phyloP scores from a whole-genome alignment of 2,329 filamentous ascomycete species.

The Exophiala dermatitidis region DNA sequence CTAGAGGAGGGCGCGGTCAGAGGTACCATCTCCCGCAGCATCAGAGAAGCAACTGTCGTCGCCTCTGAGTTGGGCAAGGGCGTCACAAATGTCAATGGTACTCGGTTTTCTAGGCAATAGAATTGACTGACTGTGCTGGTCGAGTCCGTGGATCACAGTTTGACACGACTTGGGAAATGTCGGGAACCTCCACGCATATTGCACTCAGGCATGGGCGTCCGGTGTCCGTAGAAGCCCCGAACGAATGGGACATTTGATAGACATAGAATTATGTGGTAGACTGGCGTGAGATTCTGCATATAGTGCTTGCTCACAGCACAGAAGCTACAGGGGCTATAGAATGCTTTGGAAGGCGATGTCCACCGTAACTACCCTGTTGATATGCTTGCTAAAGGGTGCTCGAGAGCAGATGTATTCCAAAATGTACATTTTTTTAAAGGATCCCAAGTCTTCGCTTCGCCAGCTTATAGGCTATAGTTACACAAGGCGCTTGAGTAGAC shows the following conservation, averaged over 20 bases:
- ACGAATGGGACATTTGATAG: no score
- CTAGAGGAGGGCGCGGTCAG: constrained; percentile 73
- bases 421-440: constrained; percentile 4
- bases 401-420: background rate
- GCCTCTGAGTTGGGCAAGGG: constrained; percentile 46
- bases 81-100: constrained; percentile 26
- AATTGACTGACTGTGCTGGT: background rate
- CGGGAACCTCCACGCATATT: no score
- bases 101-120: constrained; percentile 19
- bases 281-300: no score
- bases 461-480: constrained; percentile 4
- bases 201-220: no score
- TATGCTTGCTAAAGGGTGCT: background rate
- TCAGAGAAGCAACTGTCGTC: constrained; percentile 54
- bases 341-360: no score
- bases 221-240: no score
- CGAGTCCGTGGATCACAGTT: background rate
- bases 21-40: constrained; percentile 60
- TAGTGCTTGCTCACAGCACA: no score
- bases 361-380: no score
- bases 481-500: background rate
- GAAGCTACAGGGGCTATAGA: no score
- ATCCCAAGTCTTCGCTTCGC: background rate
- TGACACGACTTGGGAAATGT: background rate
- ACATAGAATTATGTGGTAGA: no score